Conservation (phyloP, 306 rosid species). For the Quercus berberidifolia region DNA sequence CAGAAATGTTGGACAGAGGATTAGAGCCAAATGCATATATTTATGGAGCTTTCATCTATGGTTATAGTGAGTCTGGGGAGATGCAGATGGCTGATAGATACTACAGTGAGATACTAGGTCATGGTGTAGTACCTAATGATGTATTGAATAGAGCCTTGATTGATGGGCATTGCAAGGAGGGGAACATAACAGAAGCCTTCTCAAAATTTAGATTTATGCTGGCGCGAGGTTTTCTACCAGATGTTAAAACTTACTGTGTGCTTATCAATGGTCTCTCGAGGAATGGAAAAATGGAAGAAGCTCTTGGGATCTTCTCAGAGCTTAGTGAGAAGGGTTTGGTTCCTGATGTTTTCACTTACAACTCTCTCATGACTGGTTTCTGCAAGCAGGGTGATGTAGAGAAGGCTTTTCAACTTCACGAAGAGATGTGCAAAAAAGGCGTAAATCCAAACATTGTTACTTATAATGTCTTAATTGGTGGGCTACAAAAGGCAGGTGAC, state of each 20-base stretch:
- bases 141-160: slow-evolving; percentile 8
- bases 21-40: slow-evolving; percentile 19
- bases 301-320: slow-evolving; percentile 12
- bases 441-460: slow-evolving; percentile 6
- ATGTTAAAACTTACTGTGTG: slow-evolving; percentile 21
- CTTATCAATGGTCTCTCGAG: slow-evolving; percentile 13
- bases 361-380: slow-evolving; percentile 10
- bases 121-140: slow-evolving; percentile 11
- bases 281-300: slow-evolving; percentile 27
- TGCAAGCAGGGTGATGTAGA: slow-evolving; percentile 12
- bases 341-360: slow-evolving; percentile 10
- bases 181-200: slow-evolving; percentile 17
- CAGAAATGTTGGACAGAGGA: slow-evolving; percentile 2
- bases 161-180: slow-evolving; percentile 21
- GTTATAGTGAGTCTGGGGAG: slow-evolving; percentile 8
- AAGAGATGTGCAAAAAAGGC: slow-evolving; percentile 13
- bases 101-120: slow-evolving; percentile 12
- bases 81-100: slow-evolving; percentile 21
- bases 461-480: slow-evolving; percentile 15
- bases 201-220: slow-evolving; percentile 12
- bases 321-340: slow-evolving; percentile 5
- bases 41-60: slow-evolving; percentile 23
- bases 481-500: slow-evolving; percentile 19
- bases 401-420: slow-evolving; percentile 8
- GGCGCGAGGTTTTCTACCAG: slow-evolving; percentile 5